Evolutionary conservation across 495 filamentous ascomycete species (phyloP).

Genomic region (Neurospora hispaniola): DNA sequence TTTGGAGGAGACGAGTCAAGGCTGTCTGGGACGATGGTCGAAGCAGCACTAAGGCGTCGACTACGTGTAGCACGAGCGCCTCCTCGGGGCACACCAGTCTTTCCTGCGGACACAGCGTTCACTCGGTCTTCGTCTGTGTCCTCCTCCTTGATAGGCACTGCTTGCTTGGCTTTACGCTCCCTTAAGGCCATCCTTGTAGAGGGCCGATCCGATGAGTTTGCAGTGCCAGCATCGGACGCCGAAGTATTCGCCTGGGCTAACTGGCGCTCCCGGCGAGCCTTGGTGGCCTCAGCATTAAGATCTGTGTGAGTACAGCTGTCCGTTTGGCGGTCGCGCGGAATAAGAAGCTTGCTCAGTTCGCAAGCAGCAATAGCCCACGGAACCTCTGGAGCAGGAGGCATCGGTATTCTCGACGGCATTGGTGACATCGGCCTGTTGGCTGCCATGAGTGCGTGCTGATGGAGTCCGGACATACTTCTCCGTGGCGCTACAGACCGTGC

Average conservation of each 20-base stretch:
- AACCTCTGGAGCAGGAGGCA: constrained; percentile 66
- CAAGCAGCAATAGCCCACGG: constrained; percentile 72
- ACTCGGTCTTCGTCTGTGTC: constrained; percentile 44
- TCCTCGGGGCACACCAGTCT: background rate
- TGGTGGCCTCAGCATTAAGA: constrained; percentile 53
- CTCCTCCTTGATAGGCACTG: constrained; percentile 36
- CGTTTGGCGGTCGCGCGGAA: constrained; percentile 61
- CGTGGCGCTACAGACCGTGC: constrained; percentile 58
- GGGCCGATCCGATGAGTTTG: constrained; percentile 23
- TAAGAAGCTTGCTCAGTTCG: constrained; percentile 72
- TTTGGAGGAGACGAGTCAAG: constrained; percentile 5
- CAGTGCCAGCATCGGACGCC: constrained; percentile 22
- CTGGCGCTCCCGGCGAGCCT: constrained; percentile 52
- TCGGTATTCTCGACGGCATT: constrained; percentile 27
- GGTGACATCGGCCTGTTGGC: constrained; percentile 11
- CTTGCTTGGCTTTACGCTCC: constrained; percentile 48
- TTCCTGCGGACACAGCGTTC: constrained; percentile 11
- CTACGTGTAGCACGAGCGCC: constrained; percentile 3
- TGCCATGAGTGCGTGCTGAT: background rate
- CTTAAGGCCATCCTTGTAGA: constrained; percentile 61
- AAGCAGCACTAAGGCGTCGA: constrained; percentile 31
- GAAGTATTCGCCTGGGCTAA: constrained; percentile 22
- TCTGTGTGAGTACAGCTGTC: constrained; percentile 67
- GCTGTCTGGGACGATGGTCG: constrained; percentile 22
- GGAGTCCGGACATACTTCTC: constrained; percentile 30